phyloP scores from a whole-genome alignment of 1,284 basidiomycete species.

The Ganoderma meredithae region DNA sequence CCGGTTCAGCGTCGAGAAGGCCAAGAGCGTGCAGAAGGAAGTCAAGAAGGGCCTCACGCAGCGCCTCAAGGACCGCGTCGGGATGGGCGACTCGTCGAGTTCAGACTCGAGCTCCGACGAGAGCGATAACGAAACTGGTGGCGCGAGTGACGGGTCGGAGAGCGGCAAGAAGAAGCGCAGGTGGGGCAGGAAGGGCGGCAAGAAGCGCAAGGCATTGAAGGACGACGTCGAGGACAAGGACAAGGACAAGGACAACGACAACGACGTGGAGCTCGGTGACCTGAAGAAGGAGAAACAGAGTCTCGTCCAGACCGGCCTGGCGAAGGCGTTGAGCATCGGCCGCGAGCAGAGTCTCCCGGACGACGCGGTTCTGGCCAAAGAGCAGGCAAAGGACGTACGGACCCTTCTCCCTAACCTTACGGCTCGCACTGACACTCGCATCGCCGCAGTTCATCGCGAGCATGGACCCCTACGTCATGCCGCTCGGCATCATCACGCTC shows the following conservation, averaged over 20 bases:
- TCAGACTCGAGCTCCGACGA: constrained; percentile 42
- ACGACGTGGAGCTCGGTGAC: constrained; percentile 29
- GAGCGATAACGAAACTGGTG: constrained; percentile 41
- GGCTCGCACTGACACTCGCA: background rate
- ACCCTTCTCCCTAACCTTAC: background rate
- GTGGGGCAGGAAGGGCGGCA: constrained; percentile 30
- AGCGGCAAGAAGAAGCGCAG: constrained; percentile 27
- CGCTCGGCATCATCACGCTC: constrained; percentile 91
- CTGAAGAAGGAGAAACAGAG: constrained; percentile 25
- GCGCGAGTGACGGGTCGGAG: constrained; percentile 22
- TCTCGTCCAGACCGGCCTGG: constrained; percentile 29
- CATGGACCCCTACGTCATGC: constrained; percentile 75
- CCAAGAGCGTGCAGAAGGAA: constrained; percentile 70
- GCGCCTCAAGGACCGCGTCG: constrained; percentile 68
- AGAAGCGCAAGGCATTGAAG: constrained; percentile 30
- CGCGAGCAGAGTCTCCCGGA: constrained; percentile 85
- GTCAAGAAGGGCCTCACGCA: constrained; percentile 74
- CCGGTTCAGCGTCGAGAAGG: constrained; percentile 56
- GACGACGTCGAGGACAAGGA: constrained; percentile 15
- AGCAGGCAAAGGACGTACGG: constrained; percentile 69
- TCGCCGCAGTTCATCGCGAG: constrained; percentile 70
- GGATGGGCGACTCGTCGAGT: constrained; percentile 63
- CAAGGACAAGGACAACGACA: constrained; percentile 16
- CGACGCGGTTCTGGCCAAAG: constrained; percentile 77
- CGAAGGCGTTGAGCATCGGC: constrained; percentile 44